phyloP scores from a whole-genome alignment of 371 early-diverging fungal genomes.

The Rhizopus delemar region DNA sequence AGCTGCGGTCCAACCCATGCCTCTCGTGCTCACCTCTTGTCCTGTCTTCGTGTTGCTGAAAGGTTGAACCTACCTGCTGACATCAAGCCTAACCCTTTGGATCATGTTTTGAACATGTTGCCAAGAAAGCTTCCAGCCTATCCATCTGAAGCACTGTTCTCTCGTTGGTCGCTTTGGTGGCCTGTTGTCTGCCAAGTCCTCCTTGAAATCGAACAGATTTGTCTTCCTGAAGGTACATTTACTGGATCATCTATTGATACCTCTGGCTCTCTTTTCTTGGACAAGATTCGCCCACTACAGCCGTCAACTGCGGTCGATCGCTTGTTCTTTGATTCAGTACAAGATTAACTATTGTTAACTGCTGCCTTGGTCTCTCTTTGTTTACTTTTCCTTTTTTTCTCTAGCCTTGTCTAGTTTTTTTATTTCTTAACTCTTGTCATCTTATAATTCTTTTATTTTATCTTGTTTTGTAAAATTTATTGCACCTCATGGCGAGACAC shows the following conservation, averaged over 20 bases:
- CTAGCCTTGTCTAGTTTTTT: neutral
- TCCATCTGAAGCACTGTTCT: neutral
- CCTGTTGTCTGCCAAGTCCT: neutral
- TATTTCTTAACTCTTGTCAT: neutral
- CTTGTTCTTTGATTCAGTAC: no score
- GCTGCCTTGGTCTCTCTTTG: neutral
- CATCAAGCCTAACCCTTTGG: neutral
- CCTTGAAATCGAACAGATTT: slow-evolving; percentile 9
- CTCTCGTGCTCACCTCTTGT: neutral
- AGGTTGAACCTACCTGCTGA: neutral
- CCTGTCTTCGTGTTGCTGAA: neutral
- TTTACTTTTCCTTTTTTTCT: neutral
- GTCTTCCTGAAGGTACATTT: neutral
- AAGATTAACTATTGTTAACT: no score
- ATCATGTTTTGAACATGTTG: neutral
- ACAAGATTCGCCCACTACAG: neutral
- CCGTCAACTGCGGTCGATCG: no score
- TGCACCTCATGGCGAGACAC: neutral
- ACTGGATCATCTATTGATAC: neutral
- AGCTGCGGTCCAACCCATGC: slow-evolving; percentile 10
- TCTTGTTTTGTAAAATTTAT: neutral
- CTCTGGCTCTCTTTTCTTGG: neutral
- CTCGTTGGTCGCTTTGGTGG: slow-evolving; percentile 3
- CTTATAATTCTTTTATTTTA: no score
- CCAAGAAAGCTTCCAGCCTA: neutral